Conservation (phyloP, 2,329 filamentous ascomycete genomes). For the Fusarium virguliforme region DNA sequence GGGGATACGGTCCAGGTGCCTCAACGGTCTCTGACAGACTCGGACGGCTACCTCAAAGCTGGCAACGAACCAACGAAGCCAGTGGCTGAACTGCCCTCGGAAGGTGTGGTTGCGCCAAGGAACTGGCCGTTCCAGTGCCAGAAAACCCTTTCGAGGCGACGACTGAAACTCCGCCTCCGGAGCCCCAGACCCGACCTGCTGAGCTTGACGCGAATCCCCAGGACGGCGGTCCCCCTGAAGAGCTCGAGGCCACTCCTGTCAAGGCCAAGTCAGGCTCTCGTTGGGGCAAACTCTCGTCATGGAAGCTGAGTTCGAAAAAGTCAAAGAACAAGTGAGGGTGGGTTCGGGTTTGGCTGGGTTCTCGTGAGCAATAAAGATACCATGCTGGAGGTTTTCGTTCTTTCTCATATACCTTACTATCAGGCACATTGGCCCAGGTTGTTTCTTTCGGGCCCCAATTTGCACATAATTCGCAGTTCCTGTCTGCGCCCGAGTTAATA, state of each 20-base stretch:
- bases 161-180: not conserved
- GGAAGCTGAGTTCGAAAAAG: conserved; percentile 46
- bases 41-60: not conserved
- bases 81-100: conserved; percentile 37
- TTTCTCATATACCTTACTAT: not conserved
- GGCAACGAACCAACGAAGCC: not conserved
- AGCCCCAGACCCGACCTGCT: conserved; percentile 8
- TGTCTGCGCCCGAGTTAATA: too few relatives aligned
- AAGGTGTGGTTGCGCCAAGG: conserved; percentile 4
- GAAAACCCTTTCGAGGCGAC: not conserved
- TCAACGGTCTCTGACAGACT: not conserved
- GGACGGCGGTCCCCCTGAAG: conserved; percentile 14
- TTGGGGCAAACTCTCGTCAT: conserved; percentile 44
- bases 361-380: conserved; percentile 6
- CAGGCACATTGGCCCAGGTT: not conserved
- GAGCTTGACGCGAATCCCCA: conserved; percentile 33
- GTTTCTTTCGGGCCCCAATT: not conserved
- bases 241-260: conserved; percentile 23
- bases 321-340: conserved; percentile 32
- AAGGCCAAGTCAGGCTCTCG: conserved; percentile 31
- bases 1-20: conserved; percentile 8
- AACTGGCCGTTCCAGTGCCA: not conserved
- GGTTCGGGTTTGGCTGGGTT: not conserved
- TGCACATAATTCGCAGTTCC: too few relatives aligned
- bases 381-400: not conserved